These are phyloP conservation scores for Cadophora sp. DNA, from an alignment of 2,329 filamentous ascomycete genomes.

Conservation along the genomic window DNA sequence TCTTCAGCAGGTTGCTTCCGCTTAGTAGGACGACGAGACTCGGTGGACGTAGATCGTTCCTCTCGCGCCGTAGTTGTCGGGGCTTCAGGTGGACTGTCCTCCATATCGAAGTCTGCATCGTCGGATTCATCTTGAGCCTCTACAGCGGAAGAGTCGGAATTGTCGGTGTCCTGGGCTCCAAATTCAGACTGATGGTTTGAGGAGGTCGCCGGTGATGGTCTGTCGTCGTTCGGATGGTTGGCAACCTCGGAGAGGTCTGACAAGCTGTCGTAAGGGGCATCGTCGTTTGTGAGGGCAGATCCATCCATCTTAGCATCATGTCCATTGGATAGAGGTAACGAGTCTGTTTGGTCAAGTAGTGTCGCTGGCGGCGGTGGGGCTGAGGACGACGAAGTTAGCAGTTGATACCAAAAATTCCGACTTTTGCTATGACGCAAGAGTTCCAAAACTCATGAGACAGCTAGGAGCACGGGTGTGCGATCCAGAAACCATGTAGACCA, in stretches of 20 bases:
- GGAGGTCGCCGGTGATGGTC: slow-evolving; percentile 55
- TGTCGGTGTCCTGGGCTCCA: slow-evolving; percentile 42
- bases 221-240: slow-evolving; percentile 57
- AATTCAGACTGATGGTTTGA: slow-evolving; percentile 47
- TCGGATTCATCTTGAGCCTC: slow-evolving; percentile 62
- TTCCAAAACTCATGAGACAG: slow-evolving; percentile 30
- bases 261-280: slow-evolving; percentile 65
- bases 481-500: slow-evolving; percentile 30
- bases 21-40: slow-evolving; percentile 73
- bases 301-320: slow-evolving; percentile 63
- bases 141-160: slow-evolving; percentile 42
- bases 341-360: slow-evolving; percentile 67
- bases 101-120: slow-evolving; percentile 79
- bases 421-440: slow-evolving; percentile 33
- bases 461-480: slow-evolving; percentile 38
- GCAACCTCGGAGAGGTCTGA: slow-evolving; percentile 79
- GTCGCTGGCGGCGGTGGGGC: slow-evolving; percentile 63
- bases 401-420: slow-evolving; percentile 32
- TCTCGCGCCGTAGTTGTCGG: slow-evolving; percentile 56
- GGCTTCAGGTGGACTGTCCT: slow-evolving; percentile 60
- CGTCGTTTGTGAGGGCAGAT: slow-evolving; percentile 48
- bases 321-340: slow-evolving; percentile 71
- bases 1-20: slow-evolving; percentile 74
- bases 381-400: slow-evolving; percentile 60
- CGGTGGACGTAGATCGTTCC: slow-evolving; percentile 70